These are phyloP conservation scores for Ceratocystis alfenasii DNA, from an alignment of 2,329 filamentous ascomycete genomes.

Conservation along the genomic window DNA sequence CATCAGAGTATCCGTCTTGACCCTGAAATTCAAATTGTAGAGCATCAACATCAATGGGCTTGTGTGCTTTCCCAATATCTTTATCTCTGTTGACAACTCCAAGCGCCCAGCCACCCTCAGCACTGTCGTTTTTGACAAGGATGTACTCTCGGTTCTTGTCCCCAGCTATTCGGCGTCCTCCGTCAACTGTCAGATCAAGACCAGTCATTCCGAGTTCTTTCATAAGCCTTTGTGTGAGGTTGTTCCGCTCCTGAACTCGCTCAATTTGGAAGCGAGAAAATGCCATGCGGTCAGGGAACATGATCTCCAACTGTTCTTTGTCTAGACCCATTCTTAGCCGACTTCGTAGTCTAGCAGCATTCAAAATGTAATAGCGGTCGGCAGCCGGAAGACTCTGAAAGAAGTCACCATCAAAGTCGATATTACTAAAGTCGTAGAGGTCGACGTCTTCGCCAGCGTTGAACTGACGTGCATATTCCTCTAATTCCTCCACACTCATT, in stretches of 20 bases:
- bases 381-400: constrained; percentile 81
- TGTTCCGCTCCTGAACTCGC: constrained; percentile 80
- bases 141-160: constrained; percentile 92
- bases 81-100: constrained; percentile 84
- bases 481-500: constrained; percentile 88
- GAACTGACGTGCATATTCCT: constrained; percentile 88
- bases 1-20: constrained; percentile 47
- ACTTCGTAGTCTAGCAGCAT: constrained; percentile 79
- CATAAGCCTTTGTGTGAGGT: constrained; percentile 91
- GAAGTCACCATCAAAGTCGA: constrained; percentile 93
- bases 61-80: constrained; percentile 64
- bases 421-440: constrained; percentile 94
- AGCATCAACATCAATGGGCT: constrained; percentile 83
- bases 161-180: constrained; percentile 58
- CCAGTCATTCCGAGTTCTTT: constrained; percentile 80
- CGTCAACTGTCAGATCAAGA: constrained; percentile 53
- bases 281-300: constrained; percentile 97
- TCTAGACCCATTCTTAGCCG: constrained; percentile 88
- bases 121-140: constrained; percentile 86
- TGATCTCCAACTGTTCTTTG: constrained; percentile 87
- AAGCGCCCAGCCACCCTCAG: constrained; percentile 89
- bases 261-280: constrained; percentile 97
- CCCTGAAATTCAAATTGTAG: constrained; percentile 45
- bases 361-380: constrained; percentile 94
- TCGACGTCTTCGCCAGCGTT: constrained; percentile 83